These are phyloP conservation scores for Rubia tinctorum DNA, from an alignment of 305 asterid genomes.

Conservation along the genomic window DNA sequence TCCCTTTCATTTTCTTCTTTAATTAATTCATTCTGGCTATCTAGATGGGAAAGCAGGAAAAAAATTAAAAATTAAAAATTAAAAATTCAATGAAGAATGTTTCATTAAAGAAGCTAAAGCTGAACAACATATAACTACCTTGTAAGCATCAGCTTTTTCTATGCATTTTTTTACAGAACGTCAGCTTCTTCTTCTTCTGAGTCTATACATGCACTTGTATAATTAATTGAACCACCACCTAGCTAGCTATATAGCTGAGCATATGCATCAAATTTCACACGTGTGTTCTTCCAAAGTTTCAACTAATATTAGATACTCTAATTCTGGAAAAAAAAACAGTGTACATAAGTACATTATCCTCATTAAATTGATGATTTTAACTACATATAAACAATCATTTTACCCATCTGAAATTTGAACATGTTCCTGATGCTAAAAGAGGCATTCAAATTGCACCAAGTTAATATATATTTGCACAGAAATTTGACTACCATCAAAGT, in stretches of 20 bases:
- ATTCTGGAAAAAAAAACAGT: background rate
- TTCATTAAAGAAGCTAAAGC: conserved; percentile 21
- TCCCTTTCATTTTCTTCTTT: background rate
- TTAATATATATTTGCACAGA: too few relatives aligned
- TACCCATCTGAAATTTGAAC: too few relatives aligned
- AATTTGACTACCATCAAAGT: too few relatives aligned
- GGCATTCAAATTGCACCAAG: too few relatives aligned
- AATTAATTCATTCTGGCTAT: background rate
- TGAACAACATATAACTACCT: conserved; percentile 11
- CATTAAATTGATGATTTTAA: background rate
- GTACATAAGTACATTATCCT: background rate
- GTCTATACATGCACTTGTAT: background rate
- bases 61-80: background rate
- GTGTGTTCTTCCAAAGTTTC: background rate
- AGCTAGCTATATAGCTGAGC: background rate
- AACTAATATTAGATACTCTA: background rate
- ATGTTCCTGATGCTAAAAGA: too few relatives aligned
- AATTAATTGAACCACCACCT: background rate
- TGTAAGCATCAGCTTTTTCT: conserved; percentile 7
- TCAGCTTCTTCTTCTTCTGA: background rate
- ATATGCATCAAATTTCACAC: conserved; percentile 12
- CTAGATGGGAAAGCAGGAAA: background rate
- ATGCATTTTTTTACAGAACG: conserved; percentile 13
- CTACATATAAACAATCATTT: background rate
- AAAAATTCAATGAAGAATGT: conserved; percentile 25